Evolutionary conservation across 2,329 filamentous ascomycete species (phyloP), one percentile per base, ranked within the genome.

Genomic region (Alternaria arborescens): DNA sequence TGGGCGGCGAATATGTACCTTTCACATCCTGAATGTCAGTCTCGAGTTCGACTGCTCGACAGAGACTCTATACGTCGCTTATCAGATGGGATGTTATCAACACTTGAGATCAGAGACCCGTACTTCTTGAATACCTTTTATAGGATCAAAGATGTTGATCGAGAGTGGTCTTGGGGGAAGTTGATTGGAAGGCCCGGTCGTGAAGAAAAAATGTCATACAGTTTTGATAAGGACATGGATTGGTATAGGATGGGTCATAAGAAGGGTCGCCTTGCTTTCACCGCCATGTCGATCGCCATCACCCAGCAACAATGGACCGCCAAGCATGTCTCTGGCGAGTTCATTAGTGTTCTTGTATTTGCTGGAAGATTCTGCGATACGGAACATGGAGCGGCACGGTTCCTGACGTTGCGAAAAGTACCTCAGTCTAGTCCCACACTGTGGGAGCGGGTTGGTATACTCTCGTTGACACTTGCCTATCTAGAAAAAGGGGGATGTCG

Each of bases 281-380:
- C 62, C 41, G 41, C 50, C n/a, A 54, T 65, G 50, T 65, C 62
- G n/a, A 22, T 55, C 1, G 6, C 18, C 3, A 58, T 65, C 30
- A 60, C 48, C 4, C 36, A 36, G 16, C 32, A 43, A n/a, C 34
- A 65, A 34, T 63, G 60, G 60, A 60, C 60, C 5, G 28, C 36
- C 16, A 55, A 52, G 40, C 62, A 65, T 40, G 52, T 14, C 11
- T 44, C 42, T 8, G 52, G 60, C 16, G 62, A 65, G 22, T 24
- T 65, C 12, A 53, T 63, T 11, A 62, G 60, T 52, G 57, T 63
- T 28, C 32, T 65, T 18, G 14, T 65, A 28, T 65, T 65, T 48
- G 50, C 52, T 7, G 60, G 56, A 7, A 55, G 34, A 48, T 59
- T 60, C 41, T 38, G 50, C 4, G 28, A 40, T 32, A 52, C n/a